Conservation (phyloP, 345 rosid species). For the rapeseed (Brassica napus) region DNA sequence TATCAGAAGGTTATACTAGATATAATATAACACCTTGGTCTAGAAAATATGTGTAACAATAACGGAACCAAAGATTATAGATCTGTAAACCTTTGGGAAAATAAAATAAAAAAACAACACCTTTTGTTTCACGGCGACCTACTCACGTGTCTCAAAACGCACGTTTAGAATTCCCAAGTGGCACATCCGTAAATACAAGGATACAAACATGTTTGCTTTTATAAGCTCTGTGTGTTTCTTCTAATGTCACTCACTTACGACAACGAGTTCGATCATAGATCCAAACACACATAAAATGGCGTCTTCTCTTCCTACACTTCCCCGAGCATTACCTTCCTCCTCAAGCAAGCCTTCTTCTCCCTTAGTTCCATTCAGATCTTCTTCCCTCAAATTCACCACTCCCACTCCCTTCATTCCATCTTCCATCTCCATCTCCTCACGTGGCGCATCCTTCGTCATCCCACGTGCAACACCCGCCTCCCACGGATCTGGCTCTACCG, state of each 20-base stretch:
- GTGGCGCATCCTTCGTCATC: slow-evolving; percentile 3
- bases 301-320: slow-evolving; percentile 30
- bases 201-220: neutral
- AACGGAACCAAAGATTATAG: too few species aligned
- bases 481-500: neutral
- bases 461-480: slow-evolving; percentile 29
- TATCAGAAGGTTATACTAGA: neutral
- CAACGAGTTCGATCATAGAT: neutral
- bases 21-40: neutral
- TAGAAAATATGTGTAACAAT: too few species aligned
- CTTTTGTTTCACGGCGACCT: slow-evolving; percentile 11
- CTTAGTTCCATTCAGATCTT: neutral
- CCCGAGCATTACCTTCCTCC: slow-evolving; percentile 23
- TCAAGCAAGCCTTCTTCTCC: slow-evolving; percentile 11
- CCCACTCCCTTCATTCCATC: neutral
- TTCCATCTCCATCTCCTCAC: slow-evolving; percentile 25
- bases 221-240: neutral
- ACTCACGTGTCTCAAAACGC: slow-evolving; percentile 25
- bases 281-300: slow-evolving; percentile 36
- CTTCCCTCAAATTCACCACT: slow-evolving; percentile 18
- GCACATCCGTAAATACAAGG: slow-evolving; percentile 26
- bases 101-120: neutral
- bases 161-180: slow-evolving; percentile 28
- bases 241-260: neutral
- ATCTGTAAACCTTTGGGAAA: too few species aligned